Evolutionary conservation across 2,329 filamentous ascomycete species (phyloP), one percentile per base, ranked within the genome.

Genomic region (Hymenoscyphus linearis): DNA sequence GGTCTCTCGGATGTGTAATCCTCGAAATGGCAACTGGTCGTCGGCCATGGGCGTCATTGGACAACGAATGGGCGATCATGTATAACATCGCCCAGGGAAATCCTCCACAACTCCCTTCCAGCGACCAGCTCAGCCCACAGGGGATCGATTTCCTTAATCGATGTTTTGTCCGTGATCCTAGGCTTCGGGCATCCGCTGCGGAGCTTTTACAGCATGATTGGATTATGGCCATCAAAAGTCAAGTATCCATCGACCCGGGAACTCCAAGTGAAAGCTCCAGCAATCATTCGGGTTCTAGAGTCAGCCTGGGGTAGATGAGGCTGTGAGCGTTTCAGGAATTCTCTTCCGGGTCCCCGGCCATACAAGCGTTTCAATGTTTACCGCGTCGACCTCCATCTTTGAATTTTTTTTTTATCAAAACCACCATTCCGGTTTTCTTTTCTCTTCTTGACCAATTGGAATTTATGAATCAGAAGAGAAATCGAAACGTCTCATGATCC

Each of bases 1-100:
- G 93, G 93, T 97, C 93, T 2, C 82, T 99, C 2, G 93, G 95
- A 59, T 99, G 95, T 73, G 95, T 99, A 40, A 91, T 99, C 66
- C 84, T 97, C 50, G 95, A 99, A 76, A 98, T 99, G 93, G 91
- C 91, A 3, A 99, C 95, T 0, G 95, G 95, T 22, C 85, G 92
- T 64, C 86, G 93, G 16, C 95, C 95, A 1, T 99, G 95, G 95
- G 91, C 92, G 27, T 91, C 88, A 66, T 85, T 98, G 54, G 95
- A 99, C 78, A 99, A 99, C 73, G 95, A 99, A 76, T 99, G 93
- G 92, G 95, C 95, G 50, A 98, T 99, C 78, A 99, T 99, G 95
- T 99, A 97, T 82, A 98, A 98, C 79, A 99, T 99, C 71, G 95
- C 95, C 1, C 93, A 96, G 73, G 95, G 95, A 66, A 96, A 97